Evolutionary conservation across 768 basidiomycete genomes (phyloP), one percentile per base, ranked within the genome.

Genomic region (Lactarius vividus): DNA sequence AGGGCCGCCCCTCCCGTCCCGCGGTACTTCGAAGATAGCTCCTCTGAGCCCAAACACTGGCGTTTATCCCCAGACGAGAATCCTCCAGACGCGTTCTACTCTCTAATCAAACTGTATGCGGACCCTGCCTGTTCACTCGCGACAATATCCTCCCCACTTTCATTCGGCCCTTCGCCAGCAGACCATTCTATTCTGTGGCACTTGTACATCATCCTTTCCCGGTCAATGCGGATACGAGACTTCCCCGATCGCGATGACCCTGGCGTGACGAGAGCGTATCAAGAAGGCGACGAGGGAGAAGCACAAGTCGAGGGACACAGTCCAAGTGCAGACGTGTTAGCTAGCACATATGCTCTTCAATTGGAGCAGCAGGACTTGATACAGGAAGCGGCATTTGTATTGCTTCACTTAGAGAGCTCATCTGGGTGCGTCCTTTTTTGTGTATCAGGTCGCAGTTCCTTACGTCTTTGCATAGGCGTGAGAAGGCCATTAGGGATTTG

Each of bases 151-250:
- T 77, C 83, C 13, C 89, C 95, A 0, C 78, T 87, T 9, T 91
- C 91, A 28, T 93, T 91, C 69, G 83, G 87, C 1, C 77, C 89
- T 2, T 88, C 86, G 7, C 88, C 89, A 0, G 75, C 86, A n/a
- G 94, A 96, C 74, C 88, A 86, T 74, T 85, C 93, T 26, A 78
- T 97, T 62, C 83, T 91, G 8, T 99, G 96, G 96, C 94, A 98
- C 76, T 73, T 98, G 39, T 98, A 96, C 75, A 84, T 94, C 62
- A 79, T 98, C 39, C 79, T 98, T 56, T 90, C 94, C 18, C 84
- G 89, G 29, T 91, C 89, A 66, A 86, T 97, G 78, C 82, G 88
- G 31, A 77, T 90, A 42, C 85, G 95, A 26, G 96, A 98, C 74
- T 91, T 96, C 70, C 85, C 86, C n/a, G 96, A 98, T 74, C 84